A percentile compares a stretch with the other conserved stretches of the same genome.
Conservation (phyloP, 2,329 filamentous ascomycete genomes). For the Gnomoniopsis sp. region DNA sequence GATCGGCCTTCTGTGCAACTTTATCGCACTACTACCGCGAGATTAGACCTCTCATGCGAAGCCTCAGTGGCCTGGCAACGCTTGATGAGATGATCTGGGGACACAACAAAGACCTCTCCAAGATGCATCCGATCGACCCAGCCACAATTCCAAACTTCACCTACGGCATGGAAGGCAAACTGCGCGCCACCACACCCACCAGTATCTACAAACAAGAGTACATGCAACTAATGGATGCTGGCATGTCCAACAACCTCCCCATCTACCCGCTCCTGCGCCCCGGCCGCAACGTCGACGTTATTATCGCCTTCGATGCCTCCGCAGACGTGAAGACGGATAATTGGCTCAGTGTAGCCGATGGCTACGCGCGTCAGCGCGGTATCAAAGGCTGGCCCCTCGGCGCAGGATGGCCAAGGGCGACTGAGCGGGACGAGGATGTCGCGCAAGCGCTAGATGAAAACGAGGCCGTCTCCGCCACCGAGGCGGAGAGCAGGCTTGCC, state of each 20-base stretch:
- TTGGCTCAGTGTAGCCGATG: constrained; percentile 91
- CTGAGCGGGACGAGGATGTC: constrained; percentile 56
- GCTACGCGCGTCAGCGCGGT: constrained; percentile 84
- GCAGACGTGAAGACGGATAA: constrained; percentile 93
- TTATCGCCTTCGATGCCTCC: constrained; percentile 91
- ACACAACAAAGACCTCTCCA: constrained; percentile 78
- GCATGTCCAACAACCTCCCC: constrained; percentile 97
- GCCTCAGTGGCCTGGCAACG: constrained; percentile 69
- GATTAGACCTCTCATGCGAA: constrained; percentile 75
- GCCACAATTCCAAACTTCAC: constrained; percentile 88
- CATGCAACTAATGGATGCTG: constrained; percentile 88
- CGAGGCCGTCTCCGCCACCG: constrained; percentile 54
- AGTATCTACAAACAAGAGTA: constrained; percentile 70
- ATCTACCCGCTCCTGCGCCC: constrained; percentile 91
- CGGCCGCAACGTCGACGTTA: constrained; percentile 81
- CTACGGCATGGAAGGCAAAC: constrained; percentile 71
- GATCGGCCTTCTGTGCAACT: constrained; percentile 93
- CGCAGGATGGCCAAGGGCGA: constrained; percentile 80
- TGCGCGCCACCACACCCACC: constrained; percentile 75
- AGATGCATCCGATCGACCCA: constrained; percentile 92
- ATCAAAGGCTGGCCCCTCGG: constrained; percentile 94
- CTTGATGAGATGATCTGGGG: constrained; percentile 82
- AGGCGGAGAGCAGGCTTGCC: constrained; percentile 62
- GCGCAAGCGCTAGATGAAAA: constrained; percentile 65
- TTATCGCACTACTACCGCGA: constrained; percentile 96